Conservation (phyloP, 129 eudicot species). For the Lonicera japonica region DNA sequence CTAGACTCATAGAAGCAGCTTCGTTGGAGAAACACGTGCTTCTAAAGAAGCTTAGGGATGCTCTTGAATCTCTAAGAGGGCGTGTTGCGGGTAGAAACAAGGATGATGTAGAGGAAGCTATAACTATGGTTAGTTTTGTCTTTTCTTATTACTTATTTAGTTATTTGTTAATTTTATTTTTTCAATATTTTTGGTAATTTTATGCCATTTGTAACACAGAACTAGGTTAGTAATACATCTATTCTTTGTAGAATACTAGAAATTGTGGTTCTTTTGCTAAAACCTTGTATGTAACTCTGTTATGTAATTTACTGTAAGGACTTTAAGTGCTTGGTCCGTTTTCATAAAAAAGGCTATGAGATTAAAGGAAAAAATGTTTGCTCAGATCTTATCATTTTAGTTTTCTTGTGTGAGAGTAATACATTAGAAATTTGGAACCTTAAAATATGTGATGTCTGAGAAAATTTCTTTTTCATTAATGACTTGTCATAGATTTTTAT, state of each 20-base stretch:
- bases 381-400: too few species aligned
- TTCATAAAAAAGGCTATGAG: too few species aligned
- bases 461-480: too few species aligned
- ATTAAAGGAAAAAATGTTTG: too few species aligned
- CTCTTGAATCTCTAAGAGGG: conserved; percentile 89
- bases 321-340: too few species aligned
- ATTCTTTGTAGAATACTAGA: not conserved
- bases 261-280: too few species aligned
- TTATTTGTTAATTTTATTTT: not conserved
- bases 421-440: too few species aligned
- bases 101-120: conserved; percentile 96
- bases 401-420: too few species aligned
- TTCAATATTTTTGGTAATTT: not conserved
- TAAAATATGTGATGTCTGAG: too few species aligned
- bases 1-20: conserved; percentile 74
- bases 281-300: too few species aligned
- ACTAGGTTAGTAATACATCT: not conserved
- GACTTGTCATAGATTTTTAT: too few species aligned
- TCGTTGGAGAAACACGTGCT: conserved; percentile 94
- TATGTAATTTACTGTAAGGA: too few species aligned
- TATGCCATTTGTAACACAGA: not conserved
- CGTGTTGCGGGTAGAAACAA: conserved; percentile 85
- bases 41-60: conserved; percentile 91
- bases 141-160: not conserved
- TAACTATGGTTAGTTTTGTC: conserved; percentile 65